Evolutionary conservation across 768 basidiomycete genomes (phyloP).

Genomic region (Lactifluus hygrophoroides): DNA sequence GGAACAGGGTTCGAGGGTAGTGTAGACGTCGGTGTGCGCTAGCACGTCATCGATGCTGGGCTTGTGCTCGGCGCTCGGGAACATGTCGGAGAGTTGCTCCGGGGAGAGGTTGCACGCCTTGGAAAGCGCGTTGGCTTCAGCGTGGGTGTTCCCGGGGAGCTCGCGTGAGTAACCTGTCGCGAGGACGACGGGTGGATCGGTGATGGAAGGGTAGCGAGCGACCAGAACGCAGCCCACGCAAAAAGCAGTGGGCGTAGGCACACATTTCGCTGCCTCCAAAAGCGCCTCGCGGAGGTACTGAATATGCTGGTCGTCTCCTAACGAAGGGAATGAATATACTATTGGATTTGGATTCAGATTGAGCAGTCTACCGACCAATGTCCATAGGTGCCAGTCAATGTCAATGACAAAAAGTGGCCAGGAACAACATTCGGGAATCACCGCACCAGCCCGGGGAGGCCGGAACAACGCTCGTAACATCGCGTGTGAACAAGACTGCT

Average conservation of each 20-base stretch:
- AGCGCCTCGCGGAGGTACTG: conserved; percentile 57
- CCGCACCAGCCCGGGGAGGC: no score
- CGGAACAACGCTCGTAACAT: neutral
- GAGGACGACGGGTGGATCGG: conserved; percentile 42
- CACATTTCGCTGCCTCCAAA: conserved; percentile 60
- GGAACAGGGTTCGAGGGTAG: conserved; percentile 96
- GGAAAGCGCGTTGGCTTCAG: conserved; percentile 86
- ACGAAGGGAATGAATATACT: neutral
- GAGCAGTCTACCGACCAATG: neutral
- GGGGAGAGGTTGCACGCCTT: conserved; percentile 50
- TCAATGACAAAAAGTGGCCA: no score
- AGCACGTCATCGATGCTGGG: conserved; percentile 44
- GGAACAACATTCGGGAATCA: neutral
- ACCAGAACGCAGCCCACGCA: conserved; percentile 86
- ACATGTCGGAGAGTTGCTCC: conserved; percentile 36
- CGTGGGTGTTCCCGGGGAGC: conserved; percentile 90
- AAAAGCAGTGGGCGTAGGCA: conserved; percentile 67
- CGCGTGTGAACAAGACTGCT: no score
- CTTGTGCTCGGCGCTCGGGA: conserved; percentile 29
- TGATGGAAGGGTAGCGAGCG: conserved; percentile 33
- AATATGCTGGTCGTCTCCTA: conserved; percentile 24
- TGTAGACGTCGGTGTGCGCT: conserved; percentile 67
- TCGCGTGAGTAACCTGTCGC: conserved; percentile 86
- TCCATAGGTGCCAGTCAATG: conserved; percentile 1
- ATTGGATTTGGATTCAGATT: no score